Evolutionary conservation across 108 stramenopile species (phyloP).

Genomic region (Schizochytrium sp.): DNA sequence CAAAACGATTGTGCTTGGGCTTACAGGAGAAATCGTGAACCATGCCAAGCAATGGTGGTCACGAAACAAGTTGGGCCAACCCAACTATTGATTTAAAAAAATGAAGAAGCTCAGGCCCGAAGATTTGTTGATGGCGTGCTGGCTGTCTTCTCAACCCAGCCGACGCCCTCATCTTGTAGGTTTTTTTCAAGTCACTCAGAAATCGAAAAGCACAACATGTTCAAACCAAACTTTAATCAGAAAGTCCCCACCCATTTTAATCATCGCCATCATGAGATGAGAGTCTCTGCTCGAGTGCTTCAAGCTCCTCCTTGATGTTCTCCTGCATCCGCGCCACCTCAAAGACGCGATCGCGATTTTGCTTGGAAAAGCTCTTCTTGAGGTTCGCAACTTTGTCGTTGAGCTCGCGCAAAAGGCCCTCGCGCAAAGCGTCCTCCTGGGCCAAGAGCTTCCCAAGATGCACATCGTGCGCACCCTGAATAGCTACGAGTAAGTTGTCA

Average conservation of each 20-base stretch:
- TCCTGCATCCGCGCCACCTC: conserved; percentile 5
- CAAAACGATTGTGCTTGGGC: neutral
- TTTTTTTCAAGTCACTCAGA: neutral
- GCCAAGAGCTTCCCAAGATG: conserved; percentile 46
- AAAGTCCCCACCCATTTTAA: neutral
- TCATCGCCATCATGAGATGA: neutral
- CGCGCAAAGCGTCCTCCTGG: neutral
- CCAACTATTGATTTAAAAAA: neutral
- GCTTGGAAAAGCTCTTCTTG: neutral
- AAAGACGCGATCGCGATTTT: conserved; percentile 24
- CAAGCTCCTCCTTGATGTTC: neutral
- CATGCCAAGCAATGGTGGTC: neutral
- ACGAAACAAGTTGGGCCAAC: neutral
- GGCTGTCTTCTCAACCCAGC: neutral
- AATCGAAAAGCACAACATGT: neutral
- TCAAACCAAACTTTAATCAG: neutral
- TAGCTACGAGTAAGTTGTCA: conserved; percentile 36
- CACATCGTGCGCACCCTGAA: conserved; percentile 43
- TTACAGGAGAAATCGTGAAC: neutral
- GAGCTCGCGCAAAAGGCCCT: neutral
- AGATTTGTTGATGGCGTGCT: neutral
- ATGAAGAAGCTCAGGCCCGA: neutral
- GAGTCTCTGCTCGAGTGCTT: neutral
- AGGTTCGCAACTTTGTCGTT: neutral
- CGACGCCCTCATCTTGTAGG: neutral